Conservation (phyloP, 2,329 filamentous ascomycete species). For the Mollisia scopiformis region DNA sequence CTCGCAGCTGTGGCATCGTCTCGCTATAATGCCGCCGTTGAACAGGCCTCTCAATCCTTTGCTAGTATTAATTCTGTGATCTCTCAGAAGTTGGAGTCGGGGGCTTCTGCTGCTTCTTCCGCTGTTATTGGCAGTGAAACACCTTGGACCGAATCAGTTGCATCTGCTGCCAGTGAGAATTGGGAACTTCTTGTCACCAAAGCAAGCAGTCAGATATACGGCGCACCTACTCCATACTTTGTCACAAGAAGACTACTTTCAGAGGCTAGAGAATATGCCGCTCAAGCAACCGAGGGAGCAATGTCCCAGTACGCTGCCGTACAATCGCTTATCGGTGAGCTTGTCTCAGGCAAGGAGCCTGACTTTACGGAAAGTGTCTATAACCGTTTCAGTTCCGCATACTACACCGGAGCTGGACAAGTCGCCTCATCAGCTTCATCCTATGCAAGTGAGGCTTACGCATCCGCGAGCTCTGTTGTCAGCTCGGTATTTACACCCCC, state of each 20-base stretch:
- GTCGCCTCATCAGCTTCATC: slow-evolving; percentile 52
- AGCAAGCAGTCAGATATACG: slow-evolving; percentile 37
- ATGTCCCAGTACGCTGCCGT: slow-evolving; percentile 70
- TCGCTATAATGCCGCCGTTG: slow-evolving; percentile 46
- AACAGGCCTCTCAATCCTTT: slow-evolving; percentile 48
- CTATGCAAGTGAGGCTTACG: slow-evolving; percentile 50
- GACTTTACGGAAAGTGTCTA: slow-evolving; percentile 82
- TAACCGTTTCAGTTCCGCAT: slow-evolving; percentile 70
- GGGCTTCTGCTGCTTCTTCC: slow-evolving; percentile 36
- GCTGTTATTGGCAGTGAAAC: slow-evolving; percentile 45
- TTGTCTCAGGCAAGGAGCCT: slow-evolving; percentile 77
- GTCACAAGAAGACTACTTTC: slow-evolving; percentile 46
- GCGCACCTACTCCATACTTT: slow-evolving; percentile 36
- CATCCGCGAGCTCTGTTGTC: slow-evolving; percentile 47
- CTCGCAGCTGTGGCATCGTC: slow-evolving; percentile 47
- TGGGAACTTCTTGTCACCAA: slow-evolving; percentile 38
- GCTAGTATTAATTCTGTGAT: slow-evolving; percentile 62
- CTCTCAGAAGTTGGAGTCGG: slow-evolving; percentile 38
- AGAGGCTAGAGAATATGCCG: slow-evolving; percentile 59
- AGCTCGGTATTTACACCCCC: slow-evolving; percentile 57
- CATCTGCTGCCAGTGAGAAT: slow-evolving; percentile 48
- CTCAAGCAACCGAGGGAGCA: slow-evolving; percentile 63
- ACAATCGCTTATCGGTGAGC: slow-evolving; percentile 73
- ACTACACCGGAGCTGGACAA: slow-evolving; percentile 61
- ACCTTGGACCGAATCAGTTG: slow-evolving; percentile 53